Percentiles rank a stretch among this genome's conserved stretches.
These are phyloP conservation scores for Barnettozyma salicaria DNA, from an alignment of 805 yeast genomes.

Conservation along the genomic window DNA sequence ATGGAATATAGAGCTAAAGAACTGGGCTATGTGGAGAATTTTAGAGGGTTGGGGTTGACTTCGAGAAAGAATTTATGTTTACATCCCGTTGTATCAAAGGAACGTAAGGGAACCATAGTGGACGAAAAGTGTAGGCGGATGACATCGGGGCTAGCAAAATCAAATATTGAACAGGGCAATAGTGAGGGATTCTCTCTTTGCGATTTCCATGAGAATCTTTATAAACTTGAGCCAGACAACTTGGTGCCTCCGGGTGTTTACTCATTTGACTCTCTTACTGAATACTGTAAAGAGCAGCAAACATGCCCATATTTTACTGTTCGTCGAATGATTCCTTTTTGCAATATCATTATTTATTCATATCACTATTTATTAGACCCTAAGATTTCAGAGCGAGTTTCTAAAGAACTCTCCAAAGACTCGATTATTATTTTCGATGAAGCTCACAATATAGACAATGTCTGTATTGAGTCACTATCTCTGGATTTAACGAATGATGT, in stretches of 20 bases:
- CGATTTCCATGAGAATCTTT: conserved; percentile 84
- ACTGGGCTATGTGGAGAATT: conserved; percentile 82
- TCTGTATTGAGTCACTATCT: conserved; percentile 92
- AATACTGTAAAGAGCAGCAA: conserved; percentile 69
- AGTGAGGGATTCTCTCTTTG: conserved; percentile 59
- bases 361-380: conserved; percentile 96
- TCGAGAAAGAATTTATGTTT: conserved; percentile 91
- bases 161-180: conserved; percentile 46
- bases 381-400: conserved; percentile 92
- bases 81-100: conserved; percentile 82
- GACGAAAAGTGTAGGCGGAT: conserved; percentile 95
- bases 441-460: conserved; percentile 98
- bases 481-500: conserved; percentile 89
- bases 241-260: conserved; percentile 90
- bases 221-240: conserved; percentile 82
- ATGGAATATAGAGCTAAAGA: conserved; percentile 84
- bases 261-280: conserved; percentile 79
- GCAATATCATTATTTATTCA: conserved; percentile 92
- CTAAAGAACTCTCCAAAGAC: conserved; percentile 85
- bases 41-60: conserved; percentile 89
- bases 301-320: conserved; percentile 97
- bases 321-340: conserved; percentile 92
- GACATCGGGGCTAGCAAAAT: conserved; percentile 85
- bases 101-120: conserved; percentile 84
- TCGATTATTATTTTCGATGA: conserved; percentile 95